Conservation (phyloP, 73 alveolate genomes). For the Paramecium sexaurelia region DNA sequence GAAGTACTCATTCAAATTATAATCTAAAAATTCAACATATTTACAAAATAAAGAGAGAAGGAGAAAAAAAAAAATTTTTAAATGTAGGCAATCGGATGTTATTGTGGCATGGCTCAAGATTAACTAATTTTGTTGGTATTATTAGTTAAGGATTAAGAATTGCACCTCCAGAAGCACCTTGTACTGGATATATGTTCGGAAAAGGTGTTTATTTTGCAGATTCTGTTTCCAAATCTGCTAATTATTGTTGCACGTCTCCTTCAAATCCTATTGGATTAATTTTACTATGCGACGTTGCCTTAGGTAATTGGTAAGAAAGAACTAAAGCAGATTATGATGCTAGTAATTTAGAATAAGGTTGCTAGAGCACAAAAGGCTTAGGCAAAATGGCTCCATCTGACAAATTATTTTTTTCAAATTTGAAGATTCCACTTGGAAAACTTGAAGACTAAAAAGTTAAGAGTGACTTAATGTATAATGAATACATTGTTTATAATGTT, state of each 20-base stretch:
- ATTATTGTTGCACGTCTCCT: slow-evolving; percentile 82
- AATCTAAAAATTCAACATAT: slow-evolving; percentile 71
- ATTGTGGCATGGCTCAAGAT: slow-evolving; percentile 97
- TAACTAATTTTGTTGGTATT: slow-evolving; percentile 94
- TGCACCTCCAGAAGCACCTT: slow-evolving; percentile 97
- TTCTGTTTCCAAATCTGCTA: slow-evolving; percentile 89
- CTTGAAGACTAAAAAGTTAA: slow-evolving; percentile 57
- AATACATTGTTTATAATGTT: slow-evolving; percentile 91
- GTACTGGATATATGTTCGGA: slow-evolving; percentile 96
- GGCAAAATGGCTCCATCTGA: slow-evolving; percentile 87
- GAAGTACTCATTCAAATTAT: slow-evolving; percentile 67
- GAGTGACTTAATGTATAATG: slow-evolving; percentile 84
- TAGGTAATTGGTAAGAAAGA: slow-evolving; percentile 90
- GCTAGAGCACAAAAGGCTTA: slow-evolving; percentile 81
- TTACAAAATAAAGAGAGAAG: slow-evolving; percentile 79
- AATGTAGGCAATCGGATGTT: slow-evolving; percentile 79
- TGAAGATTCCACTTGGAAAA: slow-evolving; percentile 80
- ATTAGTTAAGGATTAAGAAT: slow-evolving; percentile 94
- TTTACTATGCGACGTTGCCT: slow-evolving; percentile 95
- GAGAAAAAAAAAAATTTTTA: slow-evolving; percentile 74
- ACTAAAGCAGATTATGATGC: slow-evolving; percentile 87
- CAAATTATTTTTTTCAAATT: slow-evolving; percentile 74
- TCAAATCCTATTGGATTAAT: slow-evolving; percentile 87
- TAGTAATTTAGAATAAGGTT: slow-evolving; percentile 71
- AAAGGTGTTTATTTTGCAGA: slow-evolving; percentile 99